Percentiles rank a stretch among this genome's conserved stretches.
phyloP scores from a whole-genome alignment of 257 asterid genomes.

The Verbascum thapsus region DNA sequence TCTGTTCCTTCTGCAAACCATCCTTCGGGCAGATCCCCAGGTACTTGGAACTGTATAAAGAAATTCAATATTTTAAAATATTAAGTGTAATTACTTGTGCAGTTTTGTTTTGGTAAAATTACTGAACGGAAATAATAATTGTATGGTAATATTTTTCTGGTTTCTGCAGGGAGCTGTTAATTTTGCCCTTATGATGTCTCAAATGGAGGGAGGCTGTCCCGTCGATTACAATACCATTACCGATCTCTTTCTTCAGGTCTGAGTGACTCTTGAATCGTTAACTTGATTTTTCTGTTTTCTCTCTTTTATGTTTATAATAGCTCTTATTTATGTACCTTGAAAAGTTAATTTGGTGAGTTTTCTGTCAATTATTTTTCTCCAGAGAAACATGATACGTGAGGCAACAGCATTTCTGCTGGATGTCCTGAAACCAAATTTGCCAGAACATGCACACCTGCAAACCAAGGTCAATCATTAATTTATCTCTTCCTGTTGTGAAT shows the following conservation, averaged over 20 bases:
- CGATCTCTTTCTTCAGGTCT: constrained; percentile 97
- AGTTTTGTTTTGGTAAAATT: not conserved
- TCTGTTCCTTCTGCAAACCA: constrained; percentile 96
- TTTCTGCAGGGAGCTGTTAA: constrained; percentile 94
- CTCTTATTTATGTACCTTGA: not conserved
- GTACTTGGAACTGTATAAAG: constrained; percentile 40
- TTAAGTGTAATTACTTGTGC: not conserved
- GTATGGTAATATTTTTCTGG: constrained; percentile 19
- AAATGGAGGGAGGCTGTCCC: constrained; percentile 99
- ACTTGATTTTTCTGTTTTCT: not conserved
- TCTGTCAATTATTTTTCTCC: constrained; percentile 35
- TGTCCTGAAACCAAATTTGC: constrained; percentile 95
- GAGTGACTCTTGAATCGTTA: not conserved
- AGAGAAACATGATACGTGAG: constrained; percentile 99
- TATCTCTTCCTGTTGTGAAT: constrained; percentile 4
- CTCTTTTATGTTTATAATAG: constrained; percentile 6
- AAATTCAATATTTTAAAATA: constrained; percentile 7
- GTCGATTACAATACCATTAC: constrained; percentile 97
- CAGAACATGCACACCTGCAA: constrained; percentile 93
- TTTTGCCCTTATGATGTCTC: constrained; percentile 99
- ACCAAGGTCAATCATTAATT: constrained; percentile 65
- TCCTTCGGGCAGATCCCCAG: constrained; percentile 99
- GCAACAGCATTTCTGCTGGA: constrained; percentile 98
- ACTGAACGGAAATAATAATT: constrained; percentile 12
- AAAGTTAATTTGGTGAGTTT: constrained; percentile 20